Base-by-base conservation (phyloP, 768 basidiomycete species). In the Boletales sp. region DNA sequence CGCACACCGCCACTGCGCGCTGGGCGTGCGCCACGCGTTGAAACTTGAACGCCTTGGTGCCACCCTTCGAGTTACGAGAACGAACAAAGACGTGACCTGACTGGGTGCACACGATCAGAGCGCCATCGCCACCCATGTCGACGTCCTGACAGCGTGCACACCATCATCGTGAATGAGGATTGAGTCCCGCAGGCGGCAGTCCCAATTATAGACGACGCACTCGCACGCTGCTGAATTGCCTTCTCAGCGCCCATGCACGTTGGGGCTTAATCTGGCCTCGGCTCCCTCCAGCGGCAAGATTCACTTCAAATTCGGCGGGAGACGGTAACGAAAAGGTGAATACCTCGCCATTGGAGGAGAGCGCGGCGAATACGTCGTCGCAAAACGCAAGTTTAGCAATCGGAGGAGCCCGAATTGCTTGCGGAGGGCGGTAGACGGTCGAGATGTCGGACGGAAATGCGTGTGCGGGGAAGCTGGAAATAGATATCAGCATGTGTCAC, bases 31-130 rank as follows among this genome's bases (percentile, higher is more conserved):
- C 83, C 1, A 96, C 72, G 12, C 86, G 82, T 51, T 85, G 81
- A 64, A 93, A 95, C 70, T 86, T 93, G 73, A 80, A 79, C 1
- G 79, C 63, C 62, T 86, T 86, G 6, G 50, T 55, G 37, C 54
- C 67, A 40, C 38, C 55, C 56, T 61, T 69, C 47, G 54, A 53
- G 50, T 71, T 81, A 25, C 91, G 80, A 17, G 83, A 76, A 19
- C 94, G 86, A 19, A 94, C 77, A 62, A 87, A 97, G 31, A 95
- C 94, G 59, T 97, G 94, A 0, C 95, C 95, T 5, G 95, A 94
- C 54, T 88, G 83, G 2, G 95, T 98, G 70, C 91, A 96, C 41
- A 98, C 78, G 62, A 96, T 86, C 61, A 96, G 80, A 14, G 87
- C 81, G 5, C 94, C 91, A 55, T 96, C 93, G 1, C 83, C 74